phyloP scores from a whole-genome alignment of 108 stramenopile genomes.

The Skeletonema tropicum region DNA sequence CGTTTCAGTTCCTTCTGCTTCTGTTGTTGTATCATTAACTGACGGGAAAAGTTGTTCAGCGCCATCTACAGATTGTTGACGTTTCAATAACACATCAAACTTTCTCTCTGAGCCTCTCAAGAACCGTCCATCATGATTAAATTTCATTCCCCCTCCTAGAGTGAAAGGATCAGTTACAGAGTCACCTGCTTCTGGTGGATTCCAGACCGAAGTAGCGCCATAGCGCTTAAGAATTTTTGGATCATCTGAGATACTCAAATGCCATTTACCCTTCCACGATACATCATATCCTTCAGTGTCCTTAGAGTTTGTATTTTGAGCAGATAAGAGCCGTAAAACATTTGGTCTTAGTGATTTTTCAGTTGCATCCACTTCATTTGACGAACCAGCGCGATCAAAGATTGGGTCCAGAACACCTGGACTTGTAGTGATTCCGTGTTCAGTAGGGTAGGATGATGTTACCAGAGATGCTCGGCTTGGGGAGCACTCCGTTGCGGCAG shows the following conservation, averaged over 20 bases:
- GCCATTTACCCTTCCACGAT: conserved; percentile 73
- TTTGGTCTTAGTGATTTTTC: conserved; percentile 13
- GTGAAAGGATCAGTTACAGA: conserved; percentile 49
- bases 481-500: conserved; percentile 41
- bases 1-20: conserved; percentile 13
- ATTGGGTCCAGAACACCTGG: conserved; percentile 33
- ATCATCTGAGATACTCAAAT: conserved; percentile 26
- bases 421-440: conserved; percentile 39
- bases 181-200: conserved; percentile 73
- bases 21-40: conserved; percentile 4
- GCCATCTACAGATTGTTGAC: neutral
- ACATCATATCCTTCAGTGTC: conserved; percentile 47
- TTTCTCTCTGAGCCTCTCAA: conserved; percentile 39
- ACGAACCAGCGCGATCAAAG: conserved; percentile 12
- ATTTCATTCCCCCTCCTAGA: conserved; percentile 56
- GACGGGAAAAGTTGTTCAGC: neutral
- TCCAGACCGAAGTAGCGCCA: conserved; percentile 50
- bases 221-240: conserved; percentile 27
- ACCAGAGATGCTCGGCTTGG: conserved; percentile 39
- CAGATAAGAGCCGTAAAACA: conserved; percentile 20
- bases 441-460: conserved; percentile 43
- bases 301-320: conserved; percentile 18
- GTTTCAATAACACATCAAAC: conserved; percentile 31
- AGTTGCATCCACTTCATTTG: neutral
- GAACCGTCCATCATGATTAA: conserved; percentile 62